Evolutionary conservation across 1,139 yeast genomes (phyloP).

Genomic region (Taphrina wiesneri): DNA sequence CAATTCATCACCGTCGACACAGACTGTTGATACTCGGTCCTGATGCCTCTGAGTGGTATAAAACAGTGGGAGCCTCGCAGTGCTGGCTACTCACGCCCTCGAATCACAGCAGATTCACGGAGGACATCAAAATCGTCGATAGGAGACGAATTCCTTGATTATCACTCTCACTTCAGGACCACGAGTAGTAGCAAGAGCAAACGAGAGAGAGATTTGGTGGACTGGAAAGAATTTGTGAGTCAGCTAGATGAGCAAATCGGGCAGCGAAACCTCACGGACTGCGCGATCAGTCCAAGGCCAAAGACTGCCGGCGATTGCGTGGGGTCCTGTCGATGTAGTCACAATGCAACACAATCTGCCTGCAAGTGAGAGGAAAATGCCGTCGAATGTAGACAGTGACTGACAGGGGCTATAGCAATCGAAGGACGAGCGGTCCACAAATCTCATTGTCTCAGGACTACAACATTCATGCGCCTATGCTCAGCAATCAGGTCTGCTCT

Average conservation of each 20-base stretch:
- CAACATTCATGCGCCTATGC: background rate
- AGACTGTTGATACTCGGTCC: too few species aligned
- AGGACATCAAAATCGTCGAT: background rate
- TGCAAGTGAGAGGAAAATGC: background rate
- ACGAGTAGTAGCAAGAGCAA: background rate
- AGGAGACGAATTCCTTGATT: background rate
- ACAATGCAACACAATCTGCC: background rate
- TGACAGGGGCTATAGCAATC: background rate
- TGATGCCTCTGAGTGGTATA: too few species aligned
- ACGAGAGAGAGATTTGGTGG: background rate
- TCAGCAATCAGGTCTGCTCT: background rate
- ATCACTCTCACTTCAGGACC: background rate
- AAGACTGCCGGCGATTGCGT: background rate
- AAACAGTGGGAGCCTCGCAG: constrained; percentile 7
- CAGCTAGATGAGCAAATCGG: background rate
- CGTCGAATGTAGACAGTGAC: background rate
- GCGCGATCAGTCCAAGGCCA: background rate
- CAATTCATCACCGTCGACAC: too few species aligned
- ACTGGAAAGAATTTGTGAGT: constrained; percentile 1
- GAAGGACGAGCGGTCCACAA: background rate
- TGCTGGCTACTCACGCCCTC: constrained; percentile 1
- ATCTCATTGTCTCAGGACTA: background rate
- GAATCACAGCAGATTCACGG: background rate
- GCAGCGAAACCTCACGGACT: background rate
- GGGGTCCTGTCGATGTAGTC: background rate